phyloP scores from a whole-genome alignment of 2,329 filamentous ascomycete genomes.

The Madurella mycetomatis region DNA sequence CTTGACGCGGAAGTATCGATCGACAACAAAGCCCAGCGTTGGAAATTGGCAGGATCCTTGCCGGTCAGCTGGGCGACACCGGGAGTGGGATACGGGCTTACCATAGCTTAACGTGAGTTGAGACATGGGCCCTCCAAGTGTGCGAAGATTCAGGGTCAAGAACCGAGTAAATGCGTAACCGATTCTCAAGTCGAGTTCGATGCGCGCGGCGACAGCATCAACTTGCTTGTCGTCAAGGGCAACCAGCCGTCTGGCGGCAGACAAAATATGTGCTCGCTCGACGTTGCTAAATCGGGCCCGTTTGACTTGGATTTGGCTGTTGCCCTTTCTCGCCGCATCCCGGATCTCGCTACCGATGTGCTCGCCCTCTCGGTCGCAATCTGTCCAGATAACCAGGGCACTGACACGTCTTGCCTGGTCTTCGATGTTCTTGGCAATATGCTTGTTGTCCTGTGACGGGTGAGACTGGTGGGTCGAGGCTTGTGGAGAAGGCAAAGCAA shows the following conservation, averaged over 20 bases:
- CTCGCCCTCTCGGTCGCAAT: slow-evolving; percentile 96
- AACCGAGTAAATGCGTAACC: slow-evolving; percentile 90
- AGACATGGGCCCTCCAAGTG: slow-evolving; percentile 62
- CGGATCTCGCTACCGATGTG: slow-evolving; percentile 92
- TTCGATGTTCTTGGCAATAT: slow-evolving; percentile 80
- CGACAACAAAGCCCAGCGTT: slow-evolving; percentile 93
- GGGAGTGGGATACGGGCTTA: slow-evolving; percentile 33
- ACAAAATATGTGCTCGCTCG: slow-evolving; percentile 82
- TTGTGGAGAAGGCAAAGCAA: neutral
- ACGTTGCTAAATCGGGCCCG: slow-evolving; percentile 94
- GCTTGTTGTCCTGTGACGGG: slow-evolving; percentile 62
- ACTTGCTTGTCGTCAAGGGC: slow-evolving; percentile 81
- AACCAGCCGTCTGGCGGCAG: slow-evolving; percentile 72
- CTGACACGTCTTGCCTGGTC: slow-evolving; percentile 67
- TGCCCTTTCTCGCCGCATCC: slow-evolving; percentile 70
- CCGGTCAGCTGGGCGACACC: neutral
- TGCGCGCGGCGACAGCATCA: slow-evolving; percentile 80
- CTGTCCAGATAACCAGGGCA: slow-evolving; percentile 93
- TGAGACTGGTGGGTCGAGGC: neutral
- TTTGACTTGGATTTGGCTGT: slow-evolving; percentile 70
- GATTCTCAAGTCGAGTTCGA: slow-evolving; percentile 88
- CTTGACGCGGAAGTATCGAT: slow-evolving; percentile 87
- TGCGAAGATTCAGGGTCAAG: slow-evolving; percentile 72
- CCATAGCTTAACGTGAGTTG: slow-evolving; percentile 75
- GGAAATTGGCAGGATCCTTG: slow-evolving; percentile 91